Base-by-base conservation (phyloP, 768 basidiomycete species). In the Collybia mongolica region DNA sequence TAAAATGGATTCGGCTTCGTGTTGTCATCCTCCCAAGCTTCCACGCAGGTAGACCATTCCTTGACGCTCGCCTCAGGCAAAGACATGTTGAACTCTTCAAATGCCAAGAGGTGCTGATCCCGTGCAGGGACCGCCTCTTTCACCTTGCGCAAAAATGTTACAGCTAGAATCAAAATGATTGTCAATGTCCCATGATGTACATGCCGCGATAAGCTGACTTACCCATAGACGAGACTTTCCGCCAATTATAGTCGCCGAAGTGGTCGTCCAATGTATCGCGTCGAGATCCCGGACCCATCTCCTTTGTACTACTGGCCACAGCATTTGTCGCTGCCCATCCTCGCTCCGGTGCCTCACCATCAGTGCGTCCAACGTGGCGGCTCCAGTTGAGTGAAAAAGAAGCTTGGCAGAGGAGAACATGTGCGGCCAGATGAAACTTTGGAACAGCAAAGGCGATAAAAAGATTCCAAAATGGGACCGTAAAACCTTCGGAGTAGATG, bases 281-380 rank as follows among this genome's bases (percentile, higher is more conserved):
- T 5, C 64, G 53, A 6, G 58, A 47, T 8, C 66, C 67, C 0
- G 64, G 63, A 0, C 64, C 63, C 72, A 74, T 74, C 48, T 71
- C 65, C 39, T 54, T 54, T 0, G 66, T 70, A 20, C 64, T 66
- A 0, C 23, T 37, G 0, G 66, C 63, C 5, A 65, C 23, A 0
- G 48, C 46, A 49, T 73, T 72, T 5, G 60, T 49, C 6, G 49
- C 46, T 0, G 58, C 46, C 72, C 72, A 74, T 0, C 61, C 60
- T 0, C 65, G 54, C 52, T 74, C 72, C 0, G 59, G 56, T 2
- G 56, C 65, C 6, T 32, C 14, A 4, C 43, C 28, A 44, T 44
- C 43, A 1, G 28, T 32, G 23, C 52, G 43, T 5, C 61, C 67
- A 18, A 61, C 53, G 4, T 52, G 38, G 8, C 12, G 45, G 18